Conservation (phyloP, 805 yeast species). For the Wickerhamiella nectarea region DNA sequence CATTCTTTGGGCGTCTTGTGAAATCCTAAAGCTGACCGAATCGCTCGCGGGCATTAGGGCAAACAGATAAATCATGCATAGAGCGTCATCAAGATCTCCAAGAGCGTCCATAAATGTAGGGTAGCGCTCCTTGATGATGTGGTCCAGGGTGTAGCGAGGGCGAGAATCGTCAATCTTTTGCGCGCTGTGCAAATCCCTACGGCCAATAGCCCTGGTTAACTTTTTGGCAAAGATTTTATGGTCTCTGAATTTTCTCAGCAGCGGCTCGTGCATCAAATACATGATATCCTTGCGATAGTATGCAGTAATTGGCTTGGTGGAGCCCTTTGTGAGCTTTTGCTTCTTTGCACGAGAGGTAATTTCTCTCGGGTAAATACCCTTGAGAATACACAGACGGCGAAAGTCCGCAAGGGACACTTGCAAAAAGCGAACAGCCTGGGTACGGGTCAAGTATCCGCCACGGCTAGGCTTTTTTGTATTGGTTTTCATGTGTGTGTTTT, state of each 20-base stretch:
- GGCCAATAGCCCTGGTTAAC: slow-evolving; percentile 75
- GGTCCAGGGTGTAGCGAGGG: slow-evolving; percentile 77
- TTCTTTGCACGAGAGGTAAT: slow-evolving; percentile 70
- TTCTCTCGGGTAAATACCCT: slow-evolving; percentile 86
- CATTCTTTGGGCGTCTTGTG: slow-evolving; percentile 74
- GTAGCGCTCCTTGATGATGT: slow-evolving; percentile 85
- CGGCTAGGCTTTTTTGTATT: slow-evolving; percentile 13
- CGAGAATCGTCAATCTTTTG: slow-evolving; percentile 67
- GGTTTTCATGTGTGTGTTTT: slow-evolving; percentile 11
- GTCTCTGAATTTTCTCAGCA: slow-evolving; percentile 77
- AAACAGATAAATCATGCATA: slow-evolving; percentile 87
- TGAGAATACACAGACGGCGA: slow-evolving; percentile 86
- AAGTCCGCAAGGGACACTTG: slow-evolving; percentile 94
- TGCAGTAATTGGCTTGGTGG: slow-evolving; percentile 92
- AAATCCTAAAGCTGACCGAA: slow-evolving; percentile 61
- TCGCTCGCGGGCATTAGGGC: slow-evolving; percentile 92
- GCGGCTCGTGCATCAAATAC: slow-evolving; percentile 89
- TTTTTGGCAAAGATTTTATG: slow-evolving; percentile 91
- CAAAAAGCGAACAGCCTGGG: slow-evolving; percentile 82
- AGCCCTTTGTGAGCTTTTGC: slow-evolving; percentile 93
- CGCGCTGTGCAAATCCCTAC: slow-evolving; percentile 84
- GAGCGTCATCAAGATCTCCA: slow-evolving; percentile 87
- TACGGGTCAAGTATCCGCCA: slow-evolving; percentile 62
- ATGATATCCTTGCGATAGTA: slow-evolving; percentile 90
- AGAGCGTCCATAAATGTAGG: slow-evolving; percentile 87